Base-by-base conservation (phyloP, 108 stramenopile genomes). In the Schizochytrium sp. region DNA sequence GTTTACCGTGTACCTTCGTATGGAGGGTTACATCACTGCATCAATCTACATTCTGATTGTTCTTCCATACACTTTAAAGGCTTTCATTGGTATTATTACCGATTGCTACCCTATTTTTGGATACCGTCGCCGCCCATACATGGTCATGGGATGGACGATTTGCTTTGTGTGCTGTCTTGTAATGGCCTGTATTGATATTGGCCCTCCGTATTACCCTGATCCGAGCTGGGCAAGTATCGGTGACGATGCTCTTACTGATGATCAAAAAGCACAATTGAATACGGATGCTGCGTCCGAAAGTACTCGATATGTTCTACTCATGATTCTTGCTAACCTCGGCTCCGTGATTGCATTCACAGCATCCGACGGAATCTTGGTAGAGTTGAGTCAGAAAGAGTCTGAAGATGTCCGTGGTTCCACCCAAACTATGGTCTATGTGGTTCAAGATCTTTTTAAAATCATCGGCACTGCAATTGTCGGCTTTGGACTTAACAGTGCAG, bases 371-470 rank as follows among this genome's bases (percentile, higher is more conserved):
- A 60, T 60, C 1, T n/a, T 60, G 19, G 59, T 60, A 1, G 59
- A 60, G 59, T n/a, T 60, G 59, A 60, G 59, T n/a, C 59, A 60
- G 59, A 17, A n/a, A 17, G 59, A 60, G 59, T n/a, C 59, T 17
- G 19, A n/a, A 17, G 59, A 60, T 60, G 59, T 60, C 59, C 59
- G 59, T n/a, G 59, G 59, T n/a, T 60, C 59, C 59, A 60, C 59
- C 19, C 59, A 60, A n/a, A 60, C 59, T n/a, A 60, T 60, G 59
- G 59, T n/a, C 59, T n/a, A n/a, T 2, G 59, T 60, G 59, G 59
- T 60, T 17, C 59, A 60, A n/a, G 17, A 60, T n/a, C 19, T n/a
- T n/a, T 60, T 60, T 60, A 17, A 60, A n/a, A 60, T 60, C 28
- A 60, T 60, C 28, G 59, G 19, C 59, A n/a, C 17, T 60, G 59